phyloP scores from a whole-genome alignment of 2,329 filamentous ascomycete species.

The Tolypocladium inflatum region DNA sequence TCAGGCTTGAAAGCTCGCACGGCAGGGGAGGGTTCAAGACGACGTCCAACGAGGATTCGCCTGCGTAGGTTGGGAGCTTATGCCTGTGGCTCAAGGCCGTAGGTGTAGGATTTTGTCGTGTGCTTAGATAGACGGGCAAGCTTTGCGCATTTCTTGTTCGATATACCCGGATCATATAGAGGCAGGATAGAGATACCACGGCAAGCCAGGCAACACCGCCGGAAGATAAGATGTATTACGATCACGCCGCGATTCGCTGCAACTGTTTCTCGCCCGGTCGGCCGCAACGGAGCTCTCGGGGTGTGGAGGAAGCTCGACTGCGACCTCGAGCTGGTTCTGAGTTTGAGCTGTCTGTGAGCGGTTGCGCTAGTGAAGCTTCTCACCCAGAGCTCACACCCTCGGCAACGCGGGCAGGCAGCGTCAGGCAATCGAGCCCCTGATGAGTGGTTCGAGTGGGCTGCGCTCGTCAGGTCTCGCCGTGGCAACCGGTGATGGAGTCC shows the following conservation, averaged over 20 bases:
- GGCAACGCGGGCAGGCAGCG: background rate
- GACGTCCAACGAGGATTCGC: background rate
- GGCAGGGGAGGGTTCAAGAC: constrained; percentile 3
- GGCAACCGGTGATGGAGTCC: background rate
- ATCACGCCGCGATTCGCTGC: too few species aligned
- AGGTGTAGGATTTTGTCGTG: background rate
- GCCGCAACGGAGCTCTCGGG: too few species aligned
- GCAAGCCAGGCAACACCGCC: too few species aligned
- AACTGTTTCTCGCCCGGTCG: too few species aligned
- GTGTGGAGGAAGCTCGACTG: too few species aligned
- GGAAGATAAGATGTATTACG: too few species aligned
- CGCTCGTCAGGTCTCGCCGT: background rate
- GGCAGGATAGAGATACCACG: too few species aligned
- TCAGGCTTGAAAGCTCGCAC: constrained; percentile 8
- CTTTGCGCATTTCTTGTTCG: background rate
- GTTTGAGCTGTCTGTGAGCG: background rate
- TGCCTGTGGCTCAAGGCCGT: background rate
- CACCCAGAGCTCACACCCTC: background rate
- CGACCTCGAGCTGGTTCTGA: background rate
- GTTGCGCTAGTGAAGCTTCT: background rate
- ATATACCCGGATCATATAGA: too few species aligned
- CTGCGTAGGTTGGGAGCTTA: background rate
- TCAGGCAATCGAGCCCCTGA: background rate
- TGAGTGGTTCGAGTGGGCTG: background rate
- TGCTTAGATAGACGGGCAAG: background rate